A percentile compares a stretch with the other conserved stretches of the same genome.
Evolutionary conservation across 2,329 filamentous ascomycete species (phyloP).

Genomic region (Zarea fungicola): DNA sequence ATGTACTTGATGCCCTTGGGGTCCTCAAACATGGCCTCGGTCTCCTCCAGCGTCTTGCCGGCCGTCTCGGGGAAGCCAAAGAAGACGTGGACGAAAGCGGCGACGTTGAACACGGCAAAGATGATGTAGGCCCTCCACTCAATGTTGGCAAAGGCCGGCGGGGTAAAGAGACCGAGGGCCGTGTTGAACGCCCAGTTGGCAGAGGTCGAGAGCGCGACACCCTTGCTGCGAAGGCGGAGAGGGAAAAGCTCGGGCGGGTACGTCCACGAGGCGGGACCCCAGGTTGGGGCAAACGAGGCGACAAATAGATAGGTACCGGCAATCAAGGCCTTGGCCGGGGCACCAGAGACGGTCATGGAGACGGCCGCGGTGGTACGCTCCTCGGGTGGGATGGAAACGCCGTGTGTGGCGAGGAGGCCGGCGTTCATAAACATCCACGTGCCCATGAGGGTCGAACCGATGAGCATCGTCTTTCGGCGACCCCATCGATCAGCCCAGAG

Average conservation of each 20-base stretch:
- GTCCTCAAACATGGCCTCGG: constrained; percentile 43
- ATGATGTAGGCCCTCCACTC: constrained; percentile 48
- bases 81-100: constrained; percentile 45
- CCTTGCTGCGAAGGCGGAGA: constrained; percentile 32
- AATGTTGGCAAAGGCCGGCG: constrained; percentile 33
- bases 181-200: constrained; percentile 38
- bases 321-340: constrained; percentile 57
- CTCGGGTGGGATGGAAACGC: constrained; percentile 34
- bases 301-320: constrained; percentile 63
- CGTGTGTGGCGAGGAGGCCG: constrained; percentile 45
- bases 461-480: constrained; percentile 61
- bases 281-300: constrained; percentile 41
- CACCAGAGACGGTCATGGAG: constrained; percentile 42
- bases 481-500: constrained; percentile 73
- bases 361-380: constrained; percentile 39
- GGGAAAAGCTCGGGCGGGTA: constrained; percentile 38
- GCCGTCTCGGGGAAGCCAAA: constrained; percentile 54
- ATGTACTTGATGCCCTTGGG: constrained; percentile 26
- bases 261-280: constrained; percentile 44
- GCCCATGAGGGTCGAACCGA: constrained; percentile 62
- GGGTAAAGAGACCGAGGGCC: constrained; percentile 34
- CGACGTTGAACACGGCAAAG: constrained; percentile 47
- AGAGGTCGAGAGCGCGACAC: constrained; percentile 30
- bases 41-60: constrained; percentile 50
- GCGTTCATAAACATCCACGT: constrained; percentile 53